phyloP scores from a whole-genome alignment of 2,329 filamentous ascomycete genomes.

The Diaporthe batatas region DNA sequence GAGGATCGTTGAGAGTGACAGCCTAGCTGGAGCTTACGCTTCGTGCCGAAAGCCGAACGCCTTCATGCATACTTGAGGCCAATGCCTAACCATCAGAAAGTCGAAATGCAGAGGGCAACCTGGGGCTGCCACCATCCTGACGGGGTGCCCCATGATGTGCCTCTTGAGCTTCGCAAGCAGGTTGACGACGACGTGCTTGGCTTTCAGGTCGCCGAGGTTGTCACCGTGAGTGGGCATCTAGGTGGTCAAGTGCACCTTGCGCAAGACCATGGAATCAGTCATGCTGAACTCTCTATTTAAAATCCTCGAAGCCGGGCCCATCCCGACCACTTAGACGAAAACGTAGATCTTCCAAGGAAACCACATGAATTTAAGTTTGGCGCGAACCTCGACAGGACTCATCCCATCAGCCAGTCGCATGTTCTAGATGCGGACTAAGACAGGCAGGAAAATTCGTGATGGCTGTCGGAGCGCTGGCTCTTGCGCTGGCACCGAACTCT shows the following conservation, averaged over 20 bases:
- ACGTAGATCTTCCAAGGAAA: not conserved
- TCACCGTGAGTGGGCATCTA: not conserved
- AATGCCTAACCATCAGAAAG: not conserved
- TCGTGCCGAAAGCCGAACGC: not conserved
- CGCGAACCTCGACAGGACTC: not conserved
- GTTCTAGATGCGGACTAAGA: not conserved
- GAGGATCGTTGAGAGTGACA: not conserved
- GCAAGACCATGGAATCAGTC: not conserved
- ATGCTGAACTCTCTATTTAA: not conserved
- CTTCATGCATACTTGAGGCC: not conserved
- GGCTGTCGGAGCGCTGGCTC: constrained; percentile 1
- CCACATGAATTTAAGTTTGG: not conserved
- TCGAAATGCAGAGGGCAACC: not conserved
- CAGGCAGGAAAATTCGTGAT: not conserved
- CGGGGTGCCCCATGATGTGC: not conserved
- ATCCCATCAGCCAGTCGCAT: constrained; percentile 13
- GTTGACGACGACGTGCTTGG: constrained; percentile 20
- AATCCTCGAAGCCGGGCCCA: not conserved
- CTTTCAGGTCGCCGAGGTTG: not conserved
- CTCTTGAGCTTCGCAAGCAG: not conserved
- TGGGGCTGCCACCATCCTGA: not conserved
- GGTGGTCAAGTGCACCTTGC: not conserved
- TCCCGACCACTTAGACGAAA: not conserved
- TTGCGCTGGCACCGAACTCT: constrained; percentile 21
- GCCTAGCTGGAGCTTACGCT: constrained; percentile 1